These are phyloP conservation scores for Prunus mume DNA, from an alignment of 306 rosid species.

Conservation along the genomic window DNA sequence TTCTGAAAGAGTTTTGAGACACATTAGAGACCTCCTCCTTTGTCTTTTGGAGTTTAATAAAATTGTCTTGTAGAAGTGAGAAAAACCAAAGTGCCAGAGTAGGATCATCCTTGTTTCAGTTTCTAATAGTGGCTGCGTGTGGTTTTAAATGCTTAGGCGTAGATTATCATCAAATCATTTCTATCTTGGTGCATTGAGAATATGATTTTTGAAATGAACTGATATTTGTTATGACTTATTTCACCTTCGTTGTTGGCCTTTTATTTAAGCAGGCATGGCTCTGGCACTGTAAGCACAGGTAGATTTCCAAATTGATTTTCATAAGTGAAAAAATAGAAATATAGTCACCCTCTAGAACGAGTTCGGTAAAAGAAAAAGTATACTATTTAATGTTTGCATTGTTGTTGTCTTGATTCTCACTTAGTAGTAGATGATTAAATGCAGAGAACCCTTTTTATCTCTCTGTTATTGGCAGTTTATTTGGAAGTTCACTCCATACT, in stretches of 20 bases:
- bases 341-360: too few species aligned
- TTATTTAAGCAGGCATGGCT: background rate
- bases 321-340: too few species aligned
- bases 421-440: too few species aligned
- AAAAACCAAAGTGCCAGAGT: background rate
- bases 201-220: background rate
- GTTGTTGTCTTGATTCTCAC: too few species aligned
- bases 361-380: too few species aligned
- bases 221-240: background rate
- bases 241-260: background rate
- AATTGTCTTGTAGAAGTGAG: background rate
- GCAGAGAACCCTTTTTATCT: too few species aligned
- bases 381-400: too few species aligned
- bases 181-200: background rate
- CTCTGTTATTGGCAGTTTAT: too few species aligned
- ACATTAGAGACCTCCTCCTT: background rate
- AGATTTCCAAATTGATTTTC: background rate
- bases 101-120: background rate
- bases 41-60: slow-evolving; percentile 5
- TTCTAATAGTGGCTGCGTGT: background rate
- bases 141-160: background rate
- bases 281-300: background rate
- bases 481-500: too few species aligned
- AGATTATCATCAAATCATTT: background rate
- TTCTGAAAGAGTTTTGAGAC: background rate